A percentile compares a stretch with the other conserved stretches of the same genome.
Evolutionary conservation across 1,139 yeast genomes (phyloP).

Genomic region (Blastobotrys petasosporus): DNA sequence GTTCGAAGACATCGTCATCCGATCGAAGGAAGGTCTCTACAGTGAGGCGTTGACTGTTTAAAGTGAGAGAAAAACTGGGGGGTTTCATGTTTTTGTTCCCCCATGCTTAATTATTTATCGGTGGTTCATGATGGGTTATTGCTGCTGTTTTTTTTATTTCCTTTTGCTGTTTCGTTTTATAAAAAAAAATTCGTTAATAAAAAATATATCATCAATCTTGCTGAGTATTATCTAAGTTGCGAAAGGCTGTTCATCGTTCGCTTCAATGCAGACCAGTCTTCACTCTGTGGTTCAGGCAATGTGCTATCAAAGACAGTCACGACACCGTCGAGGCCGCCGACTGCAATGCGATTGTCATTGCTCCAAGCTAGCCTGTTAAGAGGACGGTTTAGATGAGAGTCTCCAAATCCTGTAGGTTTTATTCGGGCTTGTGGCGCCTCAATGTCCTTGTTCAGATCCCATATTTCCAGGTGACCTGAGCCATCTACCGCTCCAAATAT

Average conservation of each 20-base stretch:
- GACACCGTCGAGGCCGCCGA: conserved; percentile 35
- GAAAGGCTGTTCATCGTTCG: background rate
- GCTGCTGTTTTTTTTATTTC: background rate
- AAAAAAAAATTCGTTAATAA: background rate
- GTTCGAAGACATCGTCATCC: conserved; percentile 55
- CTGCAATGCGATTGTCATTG: conserved; percentile 27
- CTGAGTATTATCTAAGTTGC: no score
- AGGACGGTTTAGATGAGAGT: conserved; percentile 18
- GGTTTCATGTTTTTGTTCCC: no score
- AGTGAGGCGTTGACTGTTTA: conserved; percentile 20
- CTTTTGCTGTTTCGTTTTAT: no score
- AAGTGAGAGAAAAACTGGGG: background rate
- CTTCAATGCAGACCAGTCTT: conserved; percentile 7
- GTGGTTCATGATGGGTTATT: background rate
- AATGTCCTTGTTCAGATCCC: conserved; percentile 45
- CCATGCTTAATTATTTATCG: background rate
- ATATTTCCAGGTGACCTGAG: conserved; percentile 44
- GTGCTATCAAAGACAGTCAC: conserved; percentile 29
- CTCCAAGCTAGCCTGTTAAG: conserved; percentile 31
- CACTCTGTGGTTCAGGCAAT: conserved; percentile 5
- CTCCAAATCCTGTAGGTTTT: conserved; percentile 16
- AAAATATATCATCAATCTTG: conserved; percentile 9
- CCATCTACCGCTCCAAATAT: conserved; percentile 50
- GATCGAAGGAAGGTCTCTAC: conserved; percentile 47
- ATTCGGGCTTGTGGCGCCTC: conserved; percentile 38